A percentile compares a stretch with the other conserved stretches of the same genome.
Conservation (phyloP, 306 rosid genomes). For the Hylodesmum podocarpum region DNA sequence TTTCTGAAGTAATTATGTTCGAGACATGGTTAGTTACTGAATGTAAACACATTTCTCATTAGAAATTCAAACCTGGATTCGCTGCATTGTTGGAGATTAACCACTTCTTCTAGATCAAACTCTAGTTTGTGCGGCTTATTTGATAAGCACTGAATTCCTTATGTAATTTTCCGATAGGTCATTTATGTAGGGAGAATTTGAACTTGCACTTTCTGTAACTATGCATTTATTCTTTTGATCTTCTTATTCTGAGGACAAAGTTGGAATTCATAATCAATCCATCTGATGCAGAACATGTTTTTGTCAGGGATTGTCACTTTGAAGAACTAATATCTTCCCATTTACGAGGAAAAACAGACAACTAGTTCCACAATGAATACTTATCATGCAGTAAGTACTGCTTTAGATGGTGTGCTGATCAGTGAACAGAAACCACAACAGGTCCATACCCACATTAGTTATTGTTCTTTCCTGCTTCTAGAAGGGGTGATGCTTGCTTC, state of each 20-base stretch:
- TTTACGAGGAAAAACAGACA: conserved; percentile 42
- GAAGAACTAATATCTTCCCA: neutral
- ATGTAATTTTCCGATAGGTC: neutral
- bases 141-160: neutral
- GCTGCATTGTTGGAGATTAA: too few species aligned
- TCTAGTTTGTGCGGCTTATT: neutral
- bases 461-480: neutral
- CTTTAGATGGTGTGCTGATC: conserved; percentile 34
- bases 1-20: too few species aligned
- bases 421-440: conserved; percentile 11
- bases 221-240: neutral
- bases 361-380: conserved; percentile 43
- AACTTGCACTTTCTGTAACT: neutral
- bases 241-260: neutral
- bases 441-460: neutral
- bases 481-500: neutral
- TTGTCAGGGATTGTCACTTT: neutral
- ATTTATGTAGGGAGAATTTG: neutral
- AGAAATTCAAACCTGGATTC: too few species aligned
- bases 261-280: neutral
- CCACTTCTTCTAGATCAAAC: too few species aligned
- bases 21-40: too few species aligned
- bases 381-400: conserved; percentile 42
- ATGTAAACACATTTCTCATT: too few species aligned
- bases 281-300: neutral